These are phyloP conservation scores for Solanum medicagineum DNA, from an alignment of 257 asterid genomes.

Conservation along the genomic window DNA sequence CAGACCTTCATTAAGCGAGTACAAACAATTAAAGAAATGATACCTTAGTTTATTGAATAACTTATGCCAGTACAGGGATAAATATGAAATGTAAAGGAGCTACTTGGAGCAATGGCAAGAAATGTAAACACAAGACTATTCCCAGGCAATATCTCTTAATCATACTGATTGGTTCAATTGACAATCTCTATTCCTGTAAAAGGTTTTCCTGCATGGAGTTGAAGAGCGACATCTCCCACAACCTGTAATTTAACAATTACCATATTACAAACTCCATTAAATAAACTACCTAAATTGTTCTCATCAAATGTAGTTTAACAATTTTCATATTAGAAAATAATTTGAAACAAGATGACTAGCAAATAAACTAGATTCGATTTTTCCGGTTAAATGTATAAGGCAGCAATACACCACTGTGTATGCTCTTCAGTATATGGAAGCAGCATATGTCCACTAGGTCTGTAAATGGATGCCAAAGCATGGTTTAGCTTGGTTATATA, in stretches of 20 bases:
- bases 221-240: constrained; percentile 78
- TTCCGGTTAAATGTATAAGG: not conserved
- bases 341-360: not conserved
- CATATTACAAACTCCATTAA: not conserved
- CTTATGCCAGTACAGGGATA: not conserved
- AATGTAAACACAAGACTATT: not conserved
- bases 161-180: constrained; percentile 24
- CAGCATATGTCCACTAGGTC: not conserved
- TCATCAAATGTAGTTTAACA: constrained; percentile 1
- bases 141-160: not conserved
- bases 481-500: not conserved
- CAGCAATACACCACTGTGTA: not conserved
- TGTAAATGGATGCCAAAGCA: not conserved
- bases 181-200: constrained; percentile 59
- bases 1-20: not conserved
- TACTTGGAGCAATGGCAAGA: not conserved
- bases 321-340: not conserved
- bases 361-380: not conserved
- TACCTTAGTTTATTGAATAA: not conserved
- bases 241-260: constrained; percentile 27
- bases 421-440: not conserved
- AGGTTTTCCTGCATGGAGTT: constrained; percentile 42
- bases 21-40: not conserved
- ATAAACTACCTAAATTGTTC: not conserved
- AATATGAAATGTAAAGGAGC: not conserved